phyloP scores from a whole-genome alignment of 805 yeast species.

The Candida schatavii region DNA sequence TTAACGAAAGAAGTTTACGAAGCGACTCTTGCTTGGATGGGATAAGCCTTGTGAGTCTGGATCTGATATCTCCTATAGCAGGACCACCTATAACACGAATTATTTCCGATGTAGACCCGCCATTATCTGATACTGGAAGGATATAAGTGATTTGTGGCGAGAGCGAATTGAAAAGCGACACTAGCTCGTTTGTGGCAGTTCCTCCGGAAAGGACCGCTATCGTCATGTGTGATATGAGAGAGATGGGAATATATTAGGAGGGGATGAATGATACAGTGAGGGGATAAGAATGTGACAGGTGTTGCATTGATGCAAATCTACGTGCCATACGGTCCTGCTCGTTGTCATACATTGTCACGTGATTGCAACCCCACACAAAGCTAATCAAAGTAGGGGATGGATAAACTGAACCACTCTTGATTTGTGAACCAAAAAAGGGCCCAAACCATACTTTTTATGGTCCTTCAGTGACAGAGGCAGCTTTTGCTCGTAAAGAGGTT shows the following conservation, averaged over 20 bases:
- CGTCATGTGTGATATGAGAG: slow-evolving; percentile 6
- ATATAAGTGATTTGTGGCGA: slow-evolving; percentile 56
- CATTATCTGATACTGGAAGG: slow-evolving; percentile 86
- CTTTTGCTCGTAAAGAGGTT: too few relatives aligned
- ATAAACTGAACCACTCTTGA: too few relatives aligned
- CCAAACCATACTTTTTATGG: too few relatives aligned
- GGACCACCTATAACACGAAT: slow-evolving; percentile 89
- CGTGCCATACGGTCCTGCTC: too few relatives aligned
- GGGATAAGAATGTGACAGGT: too few relatives aligned
- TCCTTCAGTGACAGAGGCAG: too few relatives aligned
- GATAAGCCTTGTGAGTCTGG: slow-evolving; percentile 72
- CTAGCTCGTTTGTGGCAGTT: slow-evolving; percentile 81
- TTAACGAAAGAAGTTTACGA: slow-evolving; percentile 36
- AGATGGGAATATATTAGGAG: background rate
- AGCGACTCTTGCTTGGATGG: slow-evolving; percentile 45
- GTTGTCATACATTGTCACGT: too few relatives aligned
- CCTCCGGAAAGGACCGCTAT: slow-evolving; percentile 67
- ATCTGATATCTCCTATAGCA: slow-evolving; percentile 89
- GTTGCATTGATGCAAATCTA: too few relatives aligned
- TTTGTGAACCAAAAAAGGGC: too few relatives aligned
- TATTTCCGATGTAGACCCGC: slow-evolving; percentile 91
- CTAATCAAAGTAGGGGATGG: too few relatives aligned
- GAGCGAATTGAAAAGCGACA: slow-evolving; percentile 50
- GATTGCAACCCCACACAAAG: too few relatives aligned
- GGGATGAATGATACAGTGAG: too few relatives aligned